Base-by-base conservation (phyloP, 345 rosid species). In the Syzygium aromaticum region DNA sequence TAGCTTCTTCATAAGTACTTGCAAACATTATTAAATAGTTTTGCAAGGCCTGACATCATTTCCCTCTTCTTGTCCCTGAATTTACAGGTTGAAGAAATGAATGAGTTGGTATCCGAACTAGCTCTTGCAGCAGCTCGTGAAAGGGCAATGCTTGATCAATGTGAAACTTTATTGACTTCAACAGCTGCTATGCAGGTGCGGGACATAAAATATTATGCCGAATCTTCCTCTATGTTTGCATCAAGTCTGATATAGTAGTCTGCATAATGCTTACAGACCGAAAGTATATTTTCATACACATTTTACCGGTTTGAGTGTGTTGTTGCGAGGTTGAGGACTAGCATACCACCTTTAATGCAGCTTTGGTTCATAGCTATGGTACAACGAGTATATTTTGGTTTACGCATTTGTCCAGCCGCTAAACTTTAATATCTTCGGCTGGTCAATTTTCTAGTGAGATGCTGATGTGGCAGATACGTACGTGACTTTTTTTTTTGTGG, bases 91-190 rank as follows among this genome's bases (percentile, higher is more conserved):
- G 97, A 95, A 91, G 92, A 88, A 78, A 91, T 92, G 91, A 93
- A 92, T 78, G 88, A 85, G 59, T 90, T 92, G 92, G 94, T 93
- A 88, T 94, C 94, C 27, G 95, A 94, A 89, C 96, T 96, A 85
- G 96, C 96, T 84, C 86, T 88, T 89, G 86, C 91, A 87, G 91
- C 91, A 46, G 92, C 89, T 63, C 90, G 87, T 77, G 99, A 95
- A 91, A 93, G 90, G 49, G 87, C 91, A 80, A 88, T 94, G 94
- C 93, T 97, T 87, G 94, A 87, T 30, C 92, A 93, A 83, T 96
- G 95, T 87, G 95, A 96, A 93, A 85, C 92, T 87, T 90, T 97
- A 19, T 90, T 97, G 92, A 92, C 92, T 90, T 93, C 98, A 82
- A 91, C 94, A 1, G 92, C 95, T 64, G 93, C 92, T 54, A 89